Conservation (phyloP, 306 rosid genomes). For the Malus orientalis region DNA sequence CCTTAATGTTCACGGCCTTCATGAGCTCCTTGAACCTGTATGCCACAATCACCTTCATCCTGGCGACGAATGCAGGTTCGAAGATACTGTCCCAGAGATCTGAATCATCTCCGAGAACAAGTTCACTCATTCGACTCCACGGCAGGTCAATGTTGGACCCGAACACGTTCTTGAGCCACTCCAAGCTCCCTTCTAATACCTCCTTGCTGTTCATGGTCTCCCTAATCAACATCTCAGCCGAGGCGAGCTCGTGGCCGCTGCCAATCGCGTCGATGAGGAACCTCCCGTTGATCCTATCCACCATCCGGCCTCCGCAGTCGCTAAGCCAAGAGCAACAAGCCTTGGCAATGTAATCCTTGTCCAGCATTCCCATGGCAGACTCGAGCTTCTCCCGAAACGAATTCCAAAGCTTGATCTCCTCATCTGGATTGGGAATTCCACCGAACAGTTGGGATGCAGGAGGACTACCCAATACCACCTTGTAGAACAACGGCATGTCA, state of each 20-base stretch:
- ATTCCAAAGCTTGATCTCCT: conserved; percentile 93
- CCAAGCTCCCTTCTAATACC: conserved; percentile 79
- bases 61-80: conserved; percentile 61
- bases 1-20: conserved; percentile 35
- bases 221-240: conserved; percentile 85
- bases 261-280: conserved; percentile 64
- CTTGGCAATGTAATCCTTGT: conserved; percentile 58
- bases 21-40: conserved; percentile 49
- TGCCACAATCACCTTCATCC: conserved; percentile 75
- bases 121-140: conserved; percentile 92
- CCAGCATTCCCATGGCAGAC: conserved; percentile 57
- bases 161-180: conserved; percentile 90
- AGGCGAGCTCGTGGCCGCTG: conserved; percentile 66
- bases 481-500: conserved; percentile 89
- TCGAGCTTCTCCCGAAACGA: conserved; percentile 72
- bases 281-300: conserved; percentile 60
- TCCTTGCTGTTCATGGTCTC: conserved; percentile 90
- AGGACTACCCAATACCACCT: conserved; percentile 66
- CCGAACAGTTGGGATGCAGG: conserved; percentile 89
- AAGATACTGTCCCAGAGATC: conserved; percentile 95
- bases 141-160: conserved; percentile 95
- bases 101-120: conserved; percentile 79
- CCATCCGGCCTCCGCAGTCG: conserved; percentile 57
- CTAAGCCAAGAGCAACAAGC: conserved; percentile 70
- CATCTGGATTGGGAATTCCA: conserved; percentile 93